Base-by-base conservation (phyloP, 2,329 filamentous ascomycete species). In the Chrysosporium queenslandicum region DNA sequence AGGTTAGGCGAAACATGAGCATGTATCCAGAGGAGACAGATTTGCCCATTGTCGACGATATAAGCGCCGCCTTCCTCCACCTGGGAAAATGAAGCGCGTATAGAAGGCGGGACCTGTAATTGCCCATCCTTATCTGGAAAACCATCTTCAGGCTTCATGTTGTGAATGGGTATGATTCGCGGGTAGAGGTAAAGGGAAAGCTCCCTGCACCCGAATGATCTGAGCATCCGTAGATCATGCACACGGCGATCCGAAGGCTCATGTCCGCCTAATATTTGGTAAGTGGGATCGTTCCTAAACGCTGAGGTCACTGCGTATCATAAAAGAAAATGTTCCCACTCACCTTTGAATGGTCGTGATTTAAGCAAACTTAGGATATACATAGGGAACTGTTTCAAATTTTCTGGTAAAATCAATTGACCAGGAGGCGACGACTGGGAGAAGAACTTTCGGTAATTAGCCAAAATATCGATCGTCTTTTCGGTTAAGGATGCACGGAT, bases 341-440 rank as follows among this genome's bases (percentile, higher is more conserved):
- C 62, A 74, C 74, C 80, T 74, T 97, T 97, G 73, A 97, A 89
- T 2, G 91, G 90, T 53, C 92, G 82, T 53, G 82, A 90, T 69
- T 98, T 98, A 66, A 94, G 73, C 58, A 97, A 74, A 45, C 86
- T 85, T 8, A 98, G 82, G 71, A 94, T 87, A 68, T 92, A 97
- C 89, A 98, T 97, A 63, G 86, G 83, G 62, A 95, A 90, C 66
- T 98, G 92, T 66, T 97, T 97, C 27, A 98, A 78, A 59, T 91
- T 87, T 71, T 98, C 92, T 0, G 92, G 92, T 70, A 98, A 82
- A 27, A 98, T 89, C 27, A 98, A 80, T 68, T 98, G 90, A 4
- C 89, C 87, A 1, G 90, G 87, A 7, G 92, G 91, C 63, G 94
- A 87, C 2, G 82, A 80, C 53, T 86, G 86, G 2, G 88, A 86